phyloP scores from a whole-genome alignment of 2,329 filamentous ascomycete genomes.

The Aspergillus latus region DNA sequence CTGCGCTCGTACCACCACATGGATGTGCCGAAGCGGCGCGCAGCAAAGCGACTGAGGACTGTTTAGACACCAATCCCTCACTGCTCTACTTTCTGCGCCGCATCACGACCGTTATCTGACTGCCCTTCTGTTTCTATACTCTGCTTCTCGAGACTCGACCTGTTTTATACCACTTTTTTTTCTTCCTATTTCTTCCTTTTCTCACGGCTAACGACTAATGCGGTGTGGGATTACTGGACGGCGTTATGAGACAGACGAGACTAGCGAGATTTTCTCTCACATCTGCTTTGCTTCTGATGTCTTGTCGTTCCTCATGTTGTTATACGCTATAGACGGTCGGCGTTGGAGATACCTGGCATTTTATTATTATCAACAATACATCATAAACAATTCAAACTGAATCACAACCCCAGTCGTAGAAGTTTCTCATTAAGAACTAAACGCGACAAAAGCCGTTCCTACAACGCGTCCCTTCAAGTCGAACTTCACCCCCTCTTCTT shows the following conservation, averaged over 20 bases:
- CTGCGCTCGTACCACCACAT: conserved; percentile 56
- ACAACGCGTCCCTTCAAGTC: conserved; percentile 29
- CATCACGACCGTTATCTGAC: neutral
- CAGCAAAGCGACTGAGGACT: conserved; percentile 29
- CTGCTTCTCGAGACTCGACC: neutral
- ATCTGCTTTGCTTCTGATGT: neutral
- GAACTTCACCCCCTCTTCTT: conserved; percentile 39
- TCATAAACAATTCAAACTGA: neutral
- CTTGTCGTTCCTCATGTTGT: neutral
- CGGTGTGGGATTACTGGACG: conserved; percentile 10
- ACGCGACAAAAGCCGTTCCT: conserved; percentile 24
- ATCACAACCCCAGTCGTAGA: neutral
- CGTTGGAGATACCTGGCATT: conserved; percentile 10
- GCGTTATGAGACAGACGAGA: conserved; percentile 14
- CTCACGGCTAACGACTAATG: conserved; percentile 15
- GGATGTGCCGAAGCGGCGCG: conserved; percentile 44
- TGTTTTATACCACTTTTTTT: conserved; percentile 14
- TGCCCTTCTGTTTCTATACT: neutral
- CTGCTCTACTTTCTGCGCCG: conserved; percentile 3
- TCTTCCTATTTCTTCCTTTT: conserved; percentile 1
- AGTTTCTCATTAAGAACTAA: neutral
- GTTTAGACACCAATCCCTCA: conserved; percentile 14
- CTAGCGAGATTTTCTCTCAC: neutral
- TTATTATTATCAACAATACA: neutral
- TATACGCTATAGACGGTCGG: conserved; percentile 13